phyloP scores from a whole-genome alignment of 1,284 basidiomycete genomes.

The Malassezia dermatis region DNA sequence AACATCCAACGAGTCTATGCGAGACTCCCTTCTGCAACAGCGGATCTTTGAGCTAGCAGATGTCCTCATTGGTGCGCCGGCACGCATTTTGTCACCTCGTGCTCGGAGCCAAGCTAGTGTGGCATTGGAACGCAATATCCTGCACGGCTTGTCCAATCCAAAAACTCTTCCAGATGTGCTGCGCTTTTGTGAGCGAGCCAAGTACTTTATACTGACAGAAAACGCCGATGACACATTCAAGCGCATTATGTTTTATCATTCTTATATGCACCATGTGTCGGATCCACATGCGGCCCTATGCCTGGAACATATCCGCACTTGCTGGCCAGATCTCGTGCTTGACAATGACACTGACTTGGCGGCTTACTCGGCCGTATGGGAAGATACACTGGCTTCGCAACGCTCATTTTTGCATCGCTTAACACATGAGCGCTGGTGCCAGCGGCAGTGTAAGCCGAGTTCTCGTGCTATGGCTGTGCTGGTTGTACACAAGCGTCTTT shows the following conservation, averaged over 20 bases:
- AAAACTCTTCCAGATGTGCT: neutral
- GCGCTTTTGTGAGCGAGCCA: neutral
- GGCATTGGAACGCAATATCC: constrained; percentile 11
- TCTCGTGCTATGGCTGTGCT: neutral
- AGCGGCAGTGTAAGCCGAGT: neutral
- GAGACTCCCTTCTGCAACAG: neutral
- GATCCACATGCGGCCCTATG: neutral
- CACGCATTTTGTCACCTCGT: neutral
- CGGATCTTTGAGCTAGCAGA: constrained; percentile 1
- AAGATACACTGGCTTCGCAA: neutral
- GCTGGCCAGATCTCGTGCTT: neutral
- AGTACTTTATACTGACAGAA: neutral
- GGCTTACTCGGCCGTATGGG: constrained; percentile 1
- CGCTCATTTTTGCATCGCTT: neutral
- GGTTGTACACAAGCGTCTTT: constrained; percentile 26
- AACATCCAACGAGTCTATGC: constrained; percentile 14
- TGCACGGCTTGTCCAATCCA: constrained; percentile 1
- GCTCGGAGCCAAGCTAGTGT: neutral
- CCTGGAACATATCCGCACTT: neutral
- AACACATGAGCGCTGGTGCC: constrained; percentile 24
- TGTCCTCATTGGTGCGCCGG: neutral
- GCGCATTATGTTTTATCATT: constrained; percentile 28
- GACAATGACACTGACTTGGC: neutral
- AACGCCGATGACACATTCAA: constrained; percentile 22
- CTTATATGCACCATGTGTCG: neutral